Base-by-base conservation (phyloP, 2,329 filamentous ascomycete genomes). In the Fusarium transvaalense region DNA sequence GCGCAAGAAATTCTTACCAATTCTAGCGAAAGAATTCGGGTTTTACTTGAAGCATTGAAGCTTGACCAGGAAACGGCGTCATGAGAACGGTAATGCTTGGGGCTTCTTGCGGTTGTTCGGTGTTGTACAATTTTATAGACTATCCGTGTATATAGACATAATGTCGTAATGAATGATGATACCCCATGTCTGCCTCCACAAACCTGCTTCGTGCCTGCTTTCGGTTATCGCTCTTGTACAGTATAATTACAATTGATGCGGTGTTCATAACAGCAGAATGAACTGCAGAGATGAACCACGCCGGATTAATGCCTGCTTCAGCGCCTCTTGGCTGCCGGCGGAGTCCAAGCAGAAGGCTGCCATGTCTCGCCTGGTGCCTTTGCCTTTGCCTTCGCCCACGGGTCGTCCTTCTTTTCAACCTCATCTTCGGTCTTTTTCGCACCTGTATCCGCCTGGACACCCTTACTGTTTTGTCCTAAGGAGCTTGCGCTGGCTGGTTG, bases 311-410 rank as follows among this genome's bases (percentile, higher is more conserved):
- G 31, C 31, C 19, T 50, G 38, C 39, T 37, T 74, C 60, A 76
- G 46, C 63, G 65, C 62, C 76, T 79, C 70, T 76, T 82, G 13
- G 68, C 55, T n/a, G 81, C 69, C 3, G 78, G 77, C 6, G 88
- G 88, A 7, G 76, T 80, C 90, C 90, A 92, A 5, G 87, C 80
- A 47, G 86, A 75, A 0, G 91, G 91, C 77, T 91, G 88, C 89
- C 89, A 92, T n/a, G 79, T 82, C 75, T 92, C 89, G 55, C 89
- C 83, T 0, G 88, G 87, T 0, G 82, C 84, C 21, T 73, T 71
- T 2, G 76, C 69, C 37, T 63, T 81, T 1, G 84, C 82, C 66
- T 82, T 83, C 31, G 85, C 85, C 89, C 89, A 91, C 4, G 89
- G 89, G 74, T 90, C 83, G 2, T 79, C 71, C 5, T 64, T 64